Evolutionary conservation across 2,329 filamentous ascomycete genomes (phyloP).

Genomic region (Ceratocystis cubensis): DNA sequence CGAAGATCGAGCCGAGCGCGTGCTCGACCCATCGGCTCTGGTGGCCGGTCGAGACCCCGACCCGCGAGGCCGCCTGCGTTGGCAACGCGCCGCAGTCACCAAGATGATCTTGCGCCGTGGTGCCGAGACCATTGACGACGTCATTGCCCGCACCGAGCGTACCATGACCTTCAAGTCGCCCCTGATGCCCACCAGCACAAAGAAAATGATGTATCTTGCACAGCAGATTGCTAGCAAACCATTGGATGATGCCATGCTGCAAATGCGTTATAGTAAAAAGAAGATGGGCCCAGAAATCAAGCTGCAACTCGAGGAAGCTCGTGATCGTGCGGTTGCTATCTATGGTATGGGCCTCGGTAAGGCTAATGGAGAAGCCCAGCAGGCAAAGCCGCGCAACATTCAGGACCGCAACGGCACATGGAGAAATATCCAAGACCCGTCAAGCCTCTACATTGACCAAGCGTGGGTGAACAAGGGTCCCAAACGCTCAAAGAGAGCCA

Average conservation of each 20-base stretch:
- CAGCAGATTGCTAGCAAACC: constrained; percentile 86
- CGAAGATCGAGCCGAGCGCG: constrained; percentile 23
- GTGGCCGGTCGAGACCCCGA: constrained; percentile 53
- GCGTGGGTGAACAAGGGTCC: constrained; percentile 79
- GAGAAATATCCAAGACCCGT: constrained; percentile 58
- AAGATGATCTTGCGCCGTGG: constrained; percentile 52
- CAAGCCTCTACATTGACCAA: constrained; percentile 79
- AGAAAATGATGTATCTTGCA: constrained; percentile 80
- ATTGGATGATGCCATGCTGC: constrained; percentile 82
- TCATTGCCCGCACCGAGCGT: constrained; percentile 53
- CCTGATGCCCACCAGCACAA: constrained; percentile 69
- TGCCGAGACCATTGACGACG: constrained; percentile 44
- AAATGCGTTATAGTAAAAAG: constrained; percentile 95
- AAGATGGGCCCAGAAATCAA: constrained; percentile 71
- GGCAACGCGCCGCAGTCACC: constrained; percentile 75
- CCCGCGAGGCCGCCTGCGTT: constrained; percentile 56
- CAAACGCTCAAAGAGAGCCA: constrained; percentile 43
- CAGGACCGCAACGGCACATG: constrained; percentile 62
- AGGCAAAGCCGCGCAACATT: constrained; percentile 38
- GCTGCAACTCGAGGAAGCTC: constrained; percentile 67
- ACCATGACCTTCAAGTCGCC: constrained; percentile 48
- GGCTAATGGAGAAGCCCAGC: constrained; percentile 26
- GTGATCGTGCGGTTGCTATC: constrained; percentile 65
- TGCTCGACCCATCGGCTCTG: constrained; percentile 21
- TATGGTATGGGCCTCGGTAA: constrained; percentile 71